A percentile compares a stretch with the other conserved stretches of the same genome.
Conservation (phyloP, 768 basidiomycete genomes). For the Tulasnella calospora region DNA sequence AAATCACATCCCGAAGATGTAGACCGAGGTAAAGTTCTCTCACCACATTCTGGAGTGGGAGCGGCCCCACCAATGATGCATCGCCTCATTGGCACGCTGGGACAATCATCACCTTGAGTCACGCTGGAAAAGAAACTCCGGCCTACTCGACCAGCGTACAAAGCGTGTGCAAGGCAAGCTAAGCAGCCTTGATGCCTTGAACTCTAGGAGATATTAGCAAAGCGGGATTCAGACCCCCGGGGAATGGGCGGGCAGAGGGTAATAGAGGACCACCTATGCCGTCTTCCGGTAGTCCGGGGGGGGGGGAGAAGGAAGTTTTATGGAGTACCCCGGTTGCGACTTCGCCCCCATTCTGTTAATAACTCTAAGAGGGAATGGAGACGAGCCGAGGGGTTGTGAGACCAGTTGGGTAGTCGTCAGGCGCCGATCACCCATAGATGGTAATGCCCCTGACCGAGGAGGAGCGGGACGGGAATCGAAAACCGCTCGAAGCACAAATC, state of each 20-base stretch:
- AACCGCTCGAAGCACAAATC: neutral
- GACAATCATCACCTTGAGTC: neutral
- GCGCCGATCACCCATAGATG: neutral
- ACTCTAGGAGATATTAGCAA: neutral
- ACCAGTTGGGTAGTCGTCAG: neutral
- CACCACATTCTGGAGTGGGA: neutral
- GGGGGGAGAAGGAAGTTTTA: neutral
- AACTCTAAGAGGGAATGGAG: neutral
- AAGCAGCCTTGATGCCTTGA: neutral
- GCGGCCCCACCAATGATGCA: neutral
- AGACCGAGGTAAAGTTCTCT: neutral
- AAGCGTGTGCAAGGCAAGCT: neutral
- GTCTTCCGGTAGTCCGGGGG: neutral
- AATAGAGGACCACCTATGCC: neutral
- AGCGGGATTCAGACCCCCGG: neutral
- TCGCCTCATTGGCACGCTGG: neutral
- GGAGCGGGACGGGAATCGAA: neutral
- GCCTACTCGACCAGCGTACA: neutral
- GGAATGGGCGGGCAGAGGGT: neutral
- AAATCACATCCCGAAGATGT: neutral
- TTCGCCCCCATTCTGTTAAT: neutral
- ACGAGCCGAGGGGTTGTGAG: neutral
- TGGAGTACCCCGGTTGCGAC: neutral
- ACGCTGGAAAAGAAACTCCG: no score
- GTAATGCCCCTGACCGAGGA: neutral